Conservation (phyloP, 1,284 basidiomycete species). For the Tetrapyrgos nigripes region DNA sequence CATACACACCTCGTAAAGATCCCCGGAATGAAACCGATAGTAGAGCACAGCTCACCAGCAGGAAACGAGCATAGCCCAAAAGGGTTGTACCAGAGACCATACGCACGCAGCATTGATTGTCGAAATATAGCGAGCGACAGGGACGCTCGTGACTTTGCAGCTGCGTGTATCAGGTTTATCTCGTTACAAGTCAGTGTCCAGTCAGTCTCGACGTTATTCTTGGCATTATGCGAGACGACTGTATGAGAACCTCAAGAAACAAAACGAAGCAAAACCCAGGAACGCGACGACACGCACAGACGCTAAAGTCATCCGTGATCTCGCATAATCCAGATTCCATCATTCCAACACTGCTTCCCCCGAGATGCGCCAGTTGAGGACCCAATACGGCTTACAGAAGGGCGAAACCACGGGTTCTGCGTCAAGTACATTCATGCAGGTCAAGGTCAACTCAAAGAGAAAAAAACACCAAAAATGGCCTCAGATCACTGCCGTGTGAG, state of each 20-base stretch:
- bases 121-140: conserved; percentile 14
- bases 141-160: conserved; percentile 10
- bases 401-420: conserved; percentile 16
- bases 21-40: conserved; percentile 18
- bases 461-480: neutral
- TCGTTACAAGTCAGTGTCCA: conserved; percentile 10
- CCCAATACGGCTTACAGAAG: conserved; percentile 18
- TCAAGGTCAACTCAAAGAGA: neutral
- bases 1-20: conserved; percentile 17
- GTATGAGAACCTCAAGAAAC: neutral
- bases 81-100: conserved; percentile 15
- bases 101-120: conserved; percentile 15
- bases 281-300: conserved; percentile 14
- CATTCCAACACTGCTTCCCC: too few species aligned
- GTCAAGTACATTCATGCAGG: neutral
- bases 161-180: conserved; percentile 11
- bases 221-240: conserved; percentile 11
- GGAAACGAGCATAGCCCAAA: conserved; percentile 17
- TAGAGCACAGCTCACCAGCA: conserved; percentile 13
- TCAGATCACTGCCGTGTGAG: neutral
- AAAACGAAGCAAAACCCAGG: too few species aligned
- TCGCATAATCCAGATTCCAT: conserved; percentile 23
- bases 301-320: conserved; percentile 15
- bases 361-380: conserved; percentile 5
- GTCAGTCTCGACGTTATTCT: conserved; percentile 9